Evolutionary conservation across 2,329 filamentous ascomycete genomes (phyloP).

Genomic region (Penicillium hesseltinei): DNA sequence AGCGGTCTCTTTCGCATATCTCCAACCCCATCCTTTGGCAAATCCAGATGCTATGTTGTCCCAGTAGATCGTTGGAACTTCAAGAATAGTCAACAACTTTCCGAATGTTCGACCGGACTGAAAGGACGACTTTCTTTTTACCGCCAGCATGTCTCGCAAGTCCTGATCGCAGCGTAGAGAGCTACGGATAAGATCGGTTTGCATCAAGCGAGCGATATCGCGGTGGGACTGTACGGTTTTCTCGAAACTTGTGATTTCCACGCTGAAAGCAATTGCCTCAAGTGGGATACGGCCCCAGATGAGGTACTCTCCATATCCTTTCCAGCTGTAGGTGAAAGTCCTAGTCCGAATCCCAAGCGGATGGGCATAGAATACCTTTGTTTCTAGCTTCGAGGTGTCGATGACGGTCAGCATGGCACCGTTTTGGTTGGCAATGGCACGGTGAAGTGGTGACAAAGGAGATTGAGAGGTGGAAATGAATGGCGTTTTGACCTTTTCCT

Average conservation of each 20-base stretch:
- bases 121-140: not conserved
- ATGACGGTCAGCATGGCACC: constrained; percentile 32
- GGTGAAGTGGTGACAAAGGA: constrained; percentile 32
- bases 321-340: constrained; percentile 10
- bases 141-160: constrained; percentile 18
- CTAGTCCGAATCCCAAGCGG: constrained; percentile 20
- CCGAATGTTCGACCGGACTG: constrained; percentile 22
- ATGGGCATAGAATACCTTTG: constrained; percentile 28
- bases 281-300: constrained; percentile 34
- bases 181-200: constrained; percentile 21
- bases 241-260: constrained; percentile 26
- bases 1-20: not conserved
- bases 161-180: not conserved
- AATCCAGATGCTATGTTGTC: constrained; percentile 24
- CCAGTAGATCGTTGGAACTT: constrained; percentile 24
- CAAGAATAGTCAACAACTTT: constrained; percentile 21
- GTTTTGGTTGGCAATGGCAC: constrained; percentile 25
- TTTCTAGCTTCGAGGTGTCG: constrained; percentile 27
- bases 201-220: constrained; percentile 29
- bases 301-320: constrained; percentile 36
- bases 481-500: constrained; percentile 21
- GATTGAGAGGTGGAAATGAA: constrained; percentile 36
- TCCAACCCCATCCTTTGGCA: constrained; percentile 20
- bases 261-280: constrained; percentile 29
- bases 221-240: constrained; percentile 12